phyloP scores from a whole-genome alignment of 495 filamentous ascomycete species.

The Aspergillus nanangensis region DNA sequence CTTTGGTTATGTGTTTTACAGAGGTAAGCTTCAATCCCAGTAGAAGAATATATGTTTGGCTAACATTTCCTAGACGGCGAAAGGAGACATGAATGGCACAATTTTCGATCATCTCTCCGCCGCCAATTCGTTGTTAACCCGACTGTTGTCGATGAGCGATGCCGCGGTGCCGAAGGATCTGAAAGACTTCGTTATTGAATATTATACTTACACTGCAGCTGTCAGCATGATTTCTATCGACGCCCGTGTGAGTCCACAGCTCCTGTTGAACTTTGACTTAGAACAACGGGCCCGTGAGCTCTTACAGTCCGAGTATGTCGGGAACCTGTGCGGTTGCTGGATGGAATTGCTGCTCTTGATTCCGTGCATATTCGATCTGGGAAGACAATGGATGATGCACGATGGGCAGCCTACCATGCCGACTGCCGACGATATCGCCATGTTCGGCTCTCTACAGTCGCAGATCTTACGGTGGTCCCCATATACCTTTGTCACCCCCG shows the following conservation, averaged over 20 bases:
- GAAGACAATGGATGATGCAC: slow-evolving; percentile 33
- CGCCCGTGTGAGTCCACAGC: slow-evolving; percentile 27
- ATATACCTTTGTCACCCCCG: slow-evolving; percentile 23
- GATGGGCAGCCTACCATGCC: slow-evolving; percentile 17
- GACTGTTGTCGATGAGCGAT: slow-evolving; percentile 28
- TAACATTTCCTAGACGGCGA: slow-evolving; percentile 25
- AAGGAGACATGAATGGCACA: slow-evolving; percentile 36
- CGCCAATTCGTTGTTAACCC: slow-evolving; percentile 27
- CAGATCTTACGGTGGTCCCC: slow-evolving; percentile 33
- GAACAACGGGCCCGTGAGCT: slow-evolving; percentile 30
- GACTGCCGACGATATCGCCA: slow-evolving; percentile 33
- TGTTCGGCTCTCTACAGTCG: slow-evolving; percentile 34
- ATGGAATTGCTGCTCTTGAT: slow-evolving; percentile 30
- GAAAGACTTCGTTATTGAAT: slow-evolving; percentile 36
- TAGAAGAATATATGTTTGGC: neutral
- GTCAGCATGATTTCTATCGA: slow-evolving; percentile 42
- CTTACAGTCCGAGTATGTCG: slow-evolving; percentile 25
- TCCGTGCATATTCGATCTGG: slow-evolving; percentile 36
- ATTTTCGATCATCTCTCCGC: slow-evolving; percentile 35
- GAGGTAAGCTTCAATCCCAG: slow-evolving; percentile 18
- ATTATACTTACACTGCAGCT: slow-evolving; percentile 36
- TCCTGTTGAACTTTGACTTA: slow-evolving; percentile 33
- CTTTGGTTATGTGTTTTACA: slow-evolving; percentile 36
- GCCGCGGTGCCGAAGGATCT: slow-evolving; percentile 29
- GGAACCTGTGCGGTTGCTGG: slow-evolving; percentile 36